Conservation (phyloP, 2,329 filamentous ascomycete genomes). For the Fusarium odoratissimum region DNA sequence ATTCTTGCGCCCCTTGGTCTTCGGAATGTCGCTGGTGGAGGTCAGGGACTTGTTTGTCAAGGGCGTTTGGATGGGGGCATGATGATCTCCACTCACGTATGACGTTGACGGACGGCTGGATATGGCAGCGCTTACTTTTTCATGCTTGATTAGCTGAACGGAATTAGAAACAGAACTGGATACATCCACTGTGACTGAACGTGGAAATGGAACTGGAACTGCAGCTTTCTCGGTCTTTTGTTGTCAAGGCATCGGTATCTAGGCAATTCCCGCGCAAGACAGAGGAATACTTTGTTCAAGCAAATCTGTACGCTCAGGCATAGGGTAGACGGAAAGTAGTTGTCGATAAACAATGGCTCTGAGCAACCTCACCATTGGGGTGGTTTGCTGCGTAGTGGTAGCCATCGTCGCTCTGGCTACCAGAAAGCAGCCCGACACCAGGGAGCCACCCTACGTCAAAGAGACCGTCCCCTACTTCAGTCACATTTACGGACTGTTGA, state of each 20-base stretch:
- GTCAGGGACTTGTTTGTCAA: background rate
- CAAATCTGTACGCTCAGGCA: accelerated
- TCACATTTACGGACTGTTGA: constrained; percentile 32
- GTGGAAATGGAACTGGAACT: background rate
- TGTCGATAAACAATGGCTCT: constrained; percentile 6
- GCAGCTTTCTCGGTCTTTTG: background rate
- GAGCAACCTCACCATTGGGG: constrained; percentile 4
- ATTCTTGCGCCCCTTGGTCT: background rate
- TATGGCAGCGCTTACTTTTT: background rate
- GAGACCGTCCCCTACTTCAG: constrained; percentile 23
- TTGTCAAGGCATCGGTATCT: background rate
- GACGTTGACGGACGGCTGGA: background rate
- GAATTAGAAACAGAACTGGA: background rate
- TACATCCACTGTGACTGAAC: background rate
- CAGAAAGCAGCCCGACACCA: constrained; percentile 16
- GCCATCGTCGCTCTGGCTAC: background rate
- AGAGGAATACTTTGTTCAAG: background rate
- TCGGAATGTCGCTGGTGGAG: background rate
- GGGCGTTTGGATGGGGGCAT: background rate
- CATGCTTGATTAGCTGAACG: background rate
- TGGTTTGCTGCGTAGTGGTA: constrained; percentile 19
- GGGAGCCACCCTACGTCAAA: constrained; percentile 28
- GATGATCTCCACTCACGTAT: background rate
- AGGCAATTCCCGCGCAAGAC: background rate
- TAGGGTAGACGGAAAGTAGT: background rate